A percentile compares a stretch with the other conserved stretches of the same genome.
Conservation (phyloP, 2,329 filamentous ascomycete genomes). For the Orbilia javanica region DNA sequence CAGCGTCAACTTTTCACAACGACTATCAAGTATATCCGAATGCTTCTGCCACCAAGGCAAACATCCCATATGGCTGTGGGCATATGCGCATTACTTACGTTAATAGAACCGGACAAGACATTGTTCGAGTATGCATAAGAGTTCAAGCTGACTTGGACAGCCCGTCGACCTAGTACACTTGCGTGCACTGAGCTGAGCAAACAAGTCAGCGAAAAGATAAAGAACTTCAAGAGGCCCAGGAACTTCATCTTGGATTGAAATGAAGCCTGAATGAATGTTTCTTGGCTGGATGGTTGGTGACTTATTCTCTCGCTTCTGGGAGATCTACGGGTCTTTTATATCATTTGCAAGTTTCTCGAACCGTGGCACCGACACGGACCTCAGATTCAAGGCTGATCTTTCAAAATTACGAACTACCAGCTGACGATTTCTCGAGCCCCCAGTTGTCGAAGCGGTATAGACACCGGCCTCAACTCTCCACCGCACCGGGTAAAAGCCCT, state of each 20-base stretch:
- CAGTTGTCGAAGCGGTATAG: background rate
- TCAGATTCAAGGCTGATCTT: background rate
- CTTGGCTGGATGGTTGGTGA: background rate
- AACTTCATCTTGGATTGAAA: conserved; percentile 23
- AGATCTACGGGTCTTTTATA: conserved; percentile 37
- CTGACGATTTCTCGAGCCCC: background rate
- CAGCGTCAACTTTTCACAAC: background rate
- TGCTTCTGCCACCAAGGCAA: too few relatives aligned
- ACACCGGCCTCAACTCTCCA: background rate
- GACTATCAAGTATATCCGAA: background rate
- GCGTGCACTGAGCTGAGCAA: conserved; percentile 31
- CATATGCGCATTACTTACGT: conserved; percentile 54
- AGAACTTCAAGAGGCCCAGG: conserved; percentile 16
- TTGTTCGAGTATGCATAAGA: conserved; percentile 61
- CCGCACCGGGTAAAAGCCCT: background rate
- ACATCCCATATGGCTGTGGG: too few relatives aligned
- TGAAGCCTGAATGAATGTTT: conserved; percentile 9
- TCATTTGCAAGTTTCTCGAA: background rate
- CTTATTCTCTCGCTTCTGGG: conserved; percentile 6
- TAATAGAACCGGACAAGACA: conserved; percentile 62
- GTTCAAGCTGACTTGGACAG: conserved; percentile 60
- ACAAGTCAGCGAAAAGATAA: conserved; percentile 19
- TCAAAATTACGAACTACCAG: background rate
- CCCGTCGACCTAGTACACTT: conserved; percentile 58
- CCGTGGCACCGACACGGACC: background rate